Evolutionary conservation across 352 stramenopile species (phyloP), one percentile per base, ranked within the genome.

Genomic region (Phytophthora sansomeana): DNA sequence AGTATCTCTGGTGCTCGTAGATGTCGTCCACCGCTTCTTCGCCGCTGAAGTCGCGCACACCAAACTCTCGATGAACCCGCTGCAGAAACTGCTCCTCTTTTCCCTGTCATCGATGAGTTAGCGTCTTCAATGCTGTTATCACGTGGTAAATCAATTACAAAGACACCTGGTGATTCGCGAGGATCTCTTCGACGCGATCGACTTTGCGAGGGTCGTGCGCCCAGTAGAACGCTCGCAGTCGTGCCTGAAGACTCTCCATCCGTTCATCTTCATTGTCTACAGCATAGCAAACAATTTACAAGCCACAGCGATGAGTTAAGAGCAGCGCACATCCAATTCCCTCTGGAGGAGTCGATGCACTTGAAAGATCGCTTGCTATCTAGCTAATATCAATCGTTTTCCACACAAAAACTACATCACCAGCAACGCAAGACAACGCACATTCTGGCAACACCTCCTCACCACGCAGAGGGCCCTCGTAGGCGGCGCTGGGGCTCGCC

Each of bases 1-100:
- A 92, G 67, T 92, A 94, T n/a, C 85, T 77, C 57, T 92, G 76
- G 54, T 94, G 83, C 61, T 94, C 85, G 67, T 92, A 94, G 24
- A 91, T 65, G 36, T 91, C 85, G 63, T 94, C 85, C 6, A 92
- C 68, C 3, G 81, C 83, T 30, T 76, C 64, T 58, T 93, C 81
- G 7, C 81, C 83, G 41, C 77, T 75, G 44, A 92, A 88, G 58
- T 94, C 85, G 11, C 85, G 83, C 42, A 87, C 85, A 21, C 80
- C 85, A 41, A 85, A 84, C 47, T 92, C 74, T 13, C 65, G 65
- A 54, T 94, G 83, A 28, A 92, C 72, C 7, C 65, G 70, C 63
- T 90, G 80, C 42, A 94, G 48, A 48, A 88, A 77, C 52, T 59
- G 67, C 33, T 92, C 83, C 19, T 94, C 85, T 4, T 74, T 61